Evolutionary conservation across 2,329 filamentous ascomycete species (phyloP).

Genomic region (Fusarium ramigenum): DNA sequence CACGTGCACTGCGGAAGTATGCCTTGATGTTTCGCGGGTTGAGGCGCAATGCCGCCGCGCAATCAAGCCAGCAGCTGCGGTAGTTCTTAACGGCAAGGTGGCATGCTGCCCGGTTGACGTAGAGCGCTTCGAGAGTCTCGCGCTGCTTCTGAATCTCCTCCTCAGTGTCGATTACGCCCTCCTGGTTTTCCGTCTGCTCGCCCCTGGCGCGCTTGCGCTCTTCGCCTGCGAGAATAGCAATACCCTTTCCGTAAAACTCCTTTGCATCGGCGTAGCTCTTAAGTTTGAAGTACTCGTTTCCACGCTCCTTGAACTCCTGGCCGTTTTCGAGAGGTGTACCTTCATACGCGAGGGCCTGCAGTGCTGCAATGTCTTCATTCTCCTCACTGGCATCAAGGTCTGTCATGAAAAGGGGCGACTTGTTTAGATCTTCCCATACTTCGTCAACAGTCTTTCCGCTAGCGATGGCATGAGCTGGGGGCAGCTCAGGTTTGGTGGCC

Average conservation of each 20-base stretch:
- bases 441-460: slow-evolving; percentile 63
- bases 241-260: slow-evolving; percentile 91
- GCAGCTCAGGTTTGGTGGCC: slow-evolving; percentile 55
- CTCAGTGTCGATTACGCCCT: slow-evolving; percentile 51
- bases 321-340: slow-evolving; percentile 87
- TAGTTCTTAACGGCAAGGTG: slow-evolving; percentile 91
- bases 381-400: slow-evolving; percentile 86
- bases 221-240: slow-evolving; percentile 74
- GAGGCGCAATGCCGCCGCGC: slow-evolving; percentile 78
- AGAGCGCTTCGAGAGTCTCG: slow-evolving; percentile 76
- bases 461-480: slow-evolving; percentile 54
- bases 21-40: slow-evolving; percentile 89
- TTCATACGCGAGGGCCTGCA: slow-evolving; percentile 92
- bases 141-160: slow-evolving; percentile 70
- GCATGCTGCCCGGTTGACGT: slow-evolving; percentile 89
- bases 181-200: slow-evolving; percentile 44
- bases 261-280: slow-evolving; percentile 83
- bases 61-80: slow-evolving; percentile 85
- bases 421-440: slow-evolving; percentile 65
- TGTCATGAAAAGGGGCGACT: slow-evolving; percentile 93
- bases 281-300: slow-evolving; percentile 85
- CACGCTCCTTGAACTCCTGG: slow-evolving; percentile 86
- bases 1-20: slow-evolving; percentile 83
- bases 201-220: slow-evolving; percentile 63
- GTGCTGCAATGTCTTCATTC: slow-evolving; percentile 84